Percentiles rank a stretch among this genome's conserved stretches.
phyloP scores from a whole-genome alignment of 2,329 filamentous ascomycete species.

The Chaetomiaceae sp. region DNA sequence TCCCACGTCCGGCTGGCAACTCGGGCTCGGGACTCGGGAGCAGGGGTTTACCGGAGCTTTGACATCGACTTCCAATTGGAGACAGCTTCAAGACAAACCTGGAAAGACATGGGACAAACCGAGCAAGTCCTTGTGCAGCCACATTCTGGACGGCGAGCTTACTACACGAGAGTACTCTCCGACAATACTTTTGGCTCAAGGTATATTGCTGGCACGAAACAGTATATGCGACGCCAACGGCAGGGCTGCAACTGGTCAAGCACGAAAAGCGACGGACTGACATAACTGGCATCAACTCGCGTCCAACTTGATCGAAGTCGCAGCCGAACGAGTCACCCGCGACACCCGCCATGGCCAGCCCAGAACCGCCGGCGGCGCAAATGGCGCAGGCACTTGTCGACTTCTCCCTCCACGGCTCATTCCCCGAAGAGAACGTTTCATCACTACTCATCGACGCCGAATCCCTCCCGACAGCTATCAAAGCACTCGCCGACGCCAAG shows the following conservation, averaged over 20 bases:
- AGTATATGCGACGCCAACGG: neutral
- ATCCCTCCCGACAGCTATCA: conserved; percentile 39
- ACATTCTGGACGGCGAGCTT: neutral
- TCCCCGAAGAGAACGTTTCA: conserved; percentile 46
- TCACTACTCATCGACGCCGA: conserved; percentile 33
- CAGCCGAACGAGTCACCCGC: neutral
- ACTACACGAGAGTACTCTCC: too few species aligned
- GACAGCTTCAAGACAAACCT: conserved; percentile 10
- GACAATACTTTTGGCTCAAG: too few species aligned
- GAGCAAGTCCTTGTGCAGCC: neutral
- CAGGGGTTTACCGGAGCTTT: conserved; percentile 9
- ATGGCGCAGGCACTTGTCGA: conserved; percentile 57
- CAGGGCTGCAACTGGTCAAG: neutral
- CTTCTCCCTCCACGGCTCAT: conserved; percentile 49
- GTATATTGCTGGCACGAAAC: neutral
- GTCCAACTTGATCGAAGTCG: neutral
- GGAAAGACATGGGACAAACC: neutral
- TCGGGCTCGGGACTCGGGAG: neutral
- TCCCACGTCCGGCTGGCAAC: neutral
- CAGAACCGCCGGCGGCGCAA: conserved; percentile 12
- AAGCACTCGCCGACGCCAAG: conserved; percentile 40
- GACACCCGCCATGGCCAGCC: conserved; percentile 18
- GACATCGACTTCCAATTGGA: conserved; percentile 18
- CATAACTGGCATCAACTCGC: neutral
- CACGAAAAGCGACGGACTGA: too few species aligned